phyloP scores from a whole-genome alignment of 768 basidiomycete species.

The Boletales sp. region DNA sequence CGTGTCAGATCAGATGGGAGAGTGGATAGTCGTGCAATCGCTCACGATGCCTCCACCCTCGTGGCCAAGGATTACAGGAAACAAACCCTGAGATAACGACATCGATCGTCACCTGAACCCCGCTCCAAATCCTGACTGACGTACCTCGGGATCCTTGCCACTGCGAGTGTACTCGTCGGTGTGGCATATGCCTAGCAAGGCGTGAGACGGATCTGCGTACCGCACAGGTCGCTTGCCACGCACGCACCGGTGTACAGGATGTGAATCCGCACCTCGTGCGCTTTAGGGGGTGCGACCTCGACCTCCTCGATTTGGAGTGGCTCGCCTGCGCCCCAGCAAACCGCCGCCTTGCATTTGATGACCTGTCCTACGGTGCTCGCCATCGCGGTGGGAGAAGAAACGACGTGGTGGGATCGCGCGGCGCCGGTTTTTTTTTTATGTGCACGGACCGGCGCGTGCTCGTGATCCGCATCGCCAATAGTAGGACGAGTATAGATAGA shows the following conservation, averaged over 20 bases:
- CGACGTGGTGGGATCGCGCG: slow-evolving; percentile 5
- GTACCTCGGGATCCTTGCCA: slow-evolving; percentile 91
- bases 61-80: slow-evolving; percentile 92
- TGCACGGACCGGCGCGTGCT: neutral
- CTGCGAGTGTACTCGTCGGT: slow-evolving; percentile 98
- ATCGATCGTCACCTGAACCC: neutral
- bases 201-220: slow-evolving; percentile 4
- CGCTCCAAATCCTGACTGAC: slow-evolving; percentile 8
- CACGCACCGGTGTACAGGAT: slow-evolving; percentile 83
- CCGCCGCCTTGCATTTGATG: slow-evolving; percentile 87
- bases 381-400: slow-evolving; percentile 43
- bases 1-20: slow-evolving; percentile 1
- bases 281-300: slow-evolving; percentile 87
- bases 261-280: slow-evolving; percentile 89
- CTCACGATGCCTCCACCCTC: slow-evolving; percentile 89
- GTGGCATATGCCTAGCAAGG: slow-evolving; percentile 78
- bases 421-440: neutral
- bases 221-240: neutral
- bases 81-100: slow-evolving; percentile 56
- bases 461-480: neutral
- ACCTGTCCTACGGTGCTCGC: slow-evolving; percentile 69
- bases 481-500: neutral
- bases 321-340: slow-evolving; percentile 93
- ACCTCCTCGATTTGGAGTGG: slow-evolving; percentile 86
- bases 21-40: slow-evolving; percentile 3